phyloP scores from a whole-genome alignment of 176 grass and related monocot species.

The Eragrostis nindensis region DNA sequence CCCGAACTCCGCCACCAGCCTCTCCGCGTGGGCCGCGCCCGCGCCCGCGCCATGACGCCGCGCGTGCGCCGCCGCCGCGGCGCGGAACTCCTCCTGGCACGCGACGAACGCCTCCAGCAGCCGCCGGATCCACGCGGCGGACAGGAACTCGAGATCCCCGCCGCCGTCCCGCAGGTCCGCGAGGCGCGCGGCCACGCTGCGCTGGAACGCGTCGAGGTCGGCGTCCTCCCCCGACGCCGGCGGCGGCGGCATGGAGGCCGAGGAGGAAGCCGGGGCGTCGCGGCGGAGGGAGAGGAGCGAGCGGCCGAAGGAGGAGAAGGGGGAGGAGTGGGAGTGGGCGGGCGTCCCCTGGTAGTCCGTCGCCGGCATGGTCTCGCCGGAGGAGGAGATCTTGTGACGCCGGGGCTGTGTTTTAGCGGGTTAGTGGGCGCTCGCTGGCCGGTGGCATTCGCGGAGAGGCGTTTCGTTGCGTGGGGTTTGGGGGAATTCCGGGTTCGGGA shows the following conservation, averaged over 20 bases:
- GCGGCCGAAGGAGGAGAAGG: conserved; percentile 73
- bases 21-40: conserved; percentile 37
- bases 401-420: too few species aligned
- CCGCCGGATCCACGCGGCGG: conserved; percentile 70
- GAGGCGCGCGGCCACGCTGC: conserved; percentile 54
- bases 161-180: conserved; percentile 35
- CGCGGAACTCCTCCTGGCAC: conserved; percentile 72
- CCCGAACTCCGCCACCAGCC: conserved; percentile 58
- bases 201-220: conserved; percentile 82
- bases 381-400: too few species aligned
- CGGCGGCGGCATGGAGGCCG: conserved; percentile 23
- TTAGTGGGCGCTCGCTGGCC: too few species aligned
- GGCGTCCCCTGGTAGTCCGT: conserved; percentile 79
- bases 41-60: conserved; percentile 27
- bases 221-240: conserved; percentile 24
- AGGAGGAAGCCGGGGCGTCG: conserved; percentile 39
- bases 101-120: conserved; percentile 78
- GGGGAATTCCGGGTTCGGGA: too few species aligned
- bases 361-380: conserved; percentile 82
- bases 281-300: conserved; percentile 67
- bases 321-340: conserved; percentile 37
- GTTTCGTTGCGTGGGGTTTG: background rate
- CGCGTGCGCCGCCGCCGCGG: conserved; percentile 36
- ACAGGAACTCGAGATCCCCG: conserved; percentile 53
- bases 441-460: background rate